These are phyloP conservation scores for Solanum hybrid DNA, from an alignment of 305 asterid genomes.

Conservation along the genomic window DNA sequence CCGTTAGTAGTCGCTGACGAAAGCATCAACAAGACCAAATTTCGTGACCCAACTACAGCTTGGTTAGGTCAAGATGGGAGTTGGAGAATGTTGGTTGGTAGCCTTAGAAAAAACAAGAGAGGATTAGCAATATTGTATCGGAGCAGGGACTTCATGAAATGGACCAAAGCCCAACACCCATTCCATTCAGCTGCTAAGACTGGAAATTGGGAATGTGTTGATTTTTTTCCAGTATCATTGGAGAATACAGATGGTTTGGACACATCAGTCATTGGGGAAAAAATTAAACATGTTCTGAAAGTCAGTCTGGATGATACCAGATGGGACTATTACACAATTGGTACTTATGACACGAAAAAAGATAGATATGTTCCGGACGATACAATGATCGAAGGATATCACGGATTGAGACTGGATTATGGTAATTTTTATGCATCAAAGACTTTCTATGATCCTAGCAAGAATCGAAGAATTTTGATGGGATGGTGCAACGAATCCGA, in stretches of 20 bases:
- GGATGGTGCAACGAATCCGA: constrained; percentile 28
- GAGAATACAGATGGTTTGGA: constrained; percentile 5
- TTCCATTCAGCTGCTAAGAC: not conserved
- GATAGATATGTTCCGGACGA: constrained; percentile 17
- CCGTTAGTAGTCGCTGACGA: constrained; percentile 7
- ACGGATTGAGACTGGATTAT: constrained; percentile 18
- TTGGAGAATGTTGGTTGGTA: constrained; percentile 21
- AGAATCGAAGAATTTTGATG: constrained; percentile 19
- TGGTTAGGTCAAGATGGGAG: constrained; percentile 9
- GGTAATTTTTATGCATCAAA: constrained; percentile 20
- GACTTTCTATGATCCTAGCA: constrained; percentile 11
- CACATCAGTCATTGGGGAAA: not conserved
- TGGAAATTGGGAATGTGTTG: constrained; percentile 13
- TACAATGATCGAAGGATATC: constrained; percentile 15
- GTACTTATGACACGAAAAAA: constrained; percentile 7
- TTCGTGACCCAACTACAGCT: constrained; percentile 24
- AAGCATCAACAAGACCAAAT: constrained; percentile 9
- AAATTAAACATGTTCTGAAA: constrained; percentile 4
- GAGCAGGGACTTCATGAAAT: constrained; percentile 8
- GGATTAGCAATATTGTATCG: constrained; percentile 5
- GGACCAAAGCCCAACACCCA: constrained; percentile 10
- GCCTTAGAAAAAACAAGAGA: not conserved
- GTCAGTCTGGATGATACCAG: constrained; percentile 16
- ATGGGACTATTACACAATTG: constrained; percentile 19
- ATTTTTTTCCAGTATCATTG: constrained; percentile 9